A percentile compares a stretch with the other conserved stretches of the same genome.
These are phyloP conservation scores for Jamesozyma lodderae DNA, from an alignment of 805 yeast species.

Conservation along the genomic window DNA sequence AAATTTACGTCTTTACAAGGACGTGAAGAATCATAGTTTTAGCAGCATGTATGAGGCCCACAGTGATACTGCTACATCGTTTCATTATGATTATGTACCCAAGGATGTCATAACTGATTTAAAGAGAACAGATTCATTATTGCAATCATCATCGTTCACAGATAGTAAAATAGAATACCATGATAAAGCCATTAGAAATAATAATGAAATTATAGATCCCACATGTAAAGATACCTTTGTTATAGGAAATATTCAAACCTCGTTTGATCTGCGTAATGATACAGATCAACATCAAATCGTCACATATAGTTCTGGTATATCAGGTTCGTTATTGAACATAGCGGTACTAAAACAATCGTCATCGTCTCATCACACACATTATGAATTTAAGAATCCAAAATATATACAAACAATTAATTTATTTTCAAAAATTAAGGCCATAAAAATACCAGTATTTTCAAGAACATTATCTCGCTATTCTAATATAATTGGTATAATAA, in stretches of 20 bases:
- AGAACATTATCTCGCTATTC: slow-evolving; percentile 18
- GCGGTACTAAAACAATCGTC: slow-evolving; percentile 2
- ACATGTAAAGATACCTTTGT: slow-evolving; percentile 12
- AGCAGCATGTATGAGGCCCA: slow-evolving; percentile 14
- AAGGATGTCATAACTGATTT: slow-evolving; percentile 10
- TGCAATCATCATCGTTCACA: too few species aligned
- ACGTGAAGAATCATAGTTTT: slow-evolving; percentile 8
- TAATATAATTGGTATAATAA: slow-evolving; percentile 32
- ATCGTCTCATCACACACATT: neutral
- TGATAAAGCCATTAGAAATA: neutral
- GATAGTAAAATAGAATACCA: neutral
- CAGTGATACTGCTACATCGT: slow-evolving; percentile 7
- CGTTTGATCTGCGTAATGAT: slow-evolving; percentile 16
- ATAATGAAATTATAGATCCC: slow-evolving; percentile 15
- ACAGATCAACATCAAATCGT: slow-evolving; percentile 15
- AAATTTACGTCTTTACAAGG: slow-evolving; percentile 14
- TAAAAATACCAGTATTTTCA: slow-evolving; percentile 28
- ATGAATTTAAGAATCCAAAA: neutral
- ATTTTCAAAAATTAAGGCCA: slow-evolving; percentile 35
- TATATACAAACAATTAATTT: slow-evolving; percentile 16
- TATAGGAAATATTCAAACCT: slow-evolving; percentile 18
- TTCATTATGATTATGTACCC: slow-evolving; percentile 18
- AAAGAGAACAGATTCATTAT: slow-evolving; percentile 1
- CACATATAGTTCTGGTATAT: slow-evolving; percentile 17
- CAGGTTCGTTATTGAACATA: slow-evolving; percentile 13